Evolutionary conservation across 1,284 basidiomycete species (phyloP).

Genomic region (Microbotryum silenes-acaulis): DNA sequence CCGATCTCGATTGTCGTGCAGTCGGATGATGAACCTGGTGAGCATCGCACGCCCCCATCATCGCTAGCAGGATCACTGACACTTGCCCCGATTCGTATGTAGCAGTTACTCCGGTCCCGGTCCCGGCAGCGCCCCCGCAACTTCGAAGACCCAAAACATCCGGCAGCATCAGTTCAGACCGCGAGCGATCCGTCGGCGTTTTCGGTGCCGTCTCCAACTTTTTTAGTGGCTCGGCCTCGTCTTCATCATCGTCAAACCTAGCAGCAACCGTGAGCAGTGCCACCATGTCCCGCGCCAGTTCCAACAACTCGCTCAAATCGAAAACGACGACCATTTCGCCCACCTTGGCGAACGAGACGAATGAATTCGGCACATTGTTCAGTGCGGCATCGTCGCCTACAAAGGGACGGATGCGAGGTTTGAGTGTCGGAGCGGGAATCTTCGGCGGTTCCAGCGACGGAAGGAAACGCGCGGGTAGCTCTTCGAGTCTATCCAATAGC

Average conservation of each 20-base stretch:
- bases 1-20: too few relatives aligned
- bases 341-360: constrained; percentile 12
- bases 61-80: background rate
- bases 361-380: constrained; percentile 30
- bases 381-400: constrained; percentile 3
- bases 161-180: background rate
- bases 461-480: constrained; percentile 7
- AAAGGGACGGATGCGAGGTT: constrained; percentile 17
- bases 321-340: background rate
- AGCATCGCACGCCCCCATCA: background rate
- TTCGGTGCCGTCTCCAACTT: constrained; percentile 13
- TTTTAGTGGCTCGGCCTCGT: constrained; percentile 9
- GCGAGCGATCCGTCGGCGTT: background rate
- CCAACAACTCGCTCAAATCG: background rate
- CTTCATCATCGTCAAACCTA: constrained; percentile 1
- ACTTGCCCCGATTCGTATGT: too few relatives aligned
- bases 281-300: background rate
- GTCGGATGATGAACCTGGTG: too few relatives aligned
- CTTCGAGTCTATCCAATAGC: constrained; percentile 3
- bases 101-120: background rate
- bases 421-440: constrained; percentile 25
- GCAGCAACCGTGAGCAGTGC: background rate
- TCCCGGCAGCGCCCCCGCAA: background rate
- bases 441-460: constrained; percentile 5
- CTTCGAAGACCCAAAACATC: constrained; percentile 1